These are phyloP conservation scores for Trichoderma brevicompactum DNA, from an alignment of 2,329 filamentous ascomycete genomes.

Conservation along the genomic window DNA sequence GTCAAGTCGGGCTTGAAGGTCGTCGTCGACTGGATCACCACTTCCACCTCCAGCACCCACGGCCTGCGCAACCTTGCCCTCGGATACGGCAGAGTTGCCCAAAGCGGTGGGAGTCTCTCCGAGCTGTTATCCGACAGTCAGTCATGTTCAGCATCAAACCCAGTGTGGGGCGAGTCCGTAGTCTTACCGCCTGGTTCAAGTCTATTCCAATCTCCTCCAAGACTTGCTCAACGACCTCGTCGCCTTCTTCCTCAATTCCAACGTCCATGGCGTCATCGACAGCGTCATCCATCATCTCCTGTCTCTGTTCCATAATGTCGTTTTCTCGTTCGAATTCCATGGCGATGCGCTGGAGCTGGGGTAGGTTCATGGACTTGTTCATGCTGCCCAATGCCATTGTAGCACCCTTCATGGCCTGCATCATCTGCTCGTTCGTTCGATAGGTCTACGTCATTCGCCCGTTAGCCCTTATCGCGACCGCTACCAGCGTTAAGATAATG, in stretches of 20 bases:
- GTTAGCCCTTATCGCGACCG: conserved; percentile 28
- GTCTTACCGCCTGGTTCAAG: conserved; percentile 79
- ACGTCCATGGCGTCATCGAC: conserved; percentile 96
- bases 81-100: conserved; percentile 71
- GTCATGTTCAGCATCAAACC: background rate
- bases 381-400: conserved; percentile 92
- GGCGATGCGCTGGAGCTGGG: conserved; percentile 90
- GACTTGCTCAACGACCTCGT: conserved; percentile 96
- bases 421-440: conserved; percentile 99
- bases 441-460: conserved; percentile 68
- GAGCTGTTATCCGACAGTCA: conserved; percentile 59
- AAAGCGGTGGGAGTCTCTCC: conserved; percentile 88
- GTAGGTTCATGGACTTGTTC: conserved; percentile 98
- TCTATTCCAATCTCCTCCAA: conserved; percentile 97
- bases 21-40: conserved; percentile 76
- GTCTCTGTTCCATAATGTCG: conserved; percentile 98
- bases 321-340: conserved; percentile 99
- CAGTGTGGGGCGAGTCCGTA: background rate
- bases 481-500: background rate
- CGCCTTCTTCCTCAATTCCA: conserved; percentile 88
- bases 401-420: conserved; percentile 99
- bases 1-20: conserved; percentile 90
- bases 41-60: conserved; percentile 65
- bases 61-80: conserved; percentile 83
- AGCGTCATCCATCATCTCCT: conserved; percentile 99